Evolutionary conservation across 768 basidiomycete genomes (phyloP), one percentile per base, ranked within the genome.

Genomic region (Lactarius hatsudake): DNA sequence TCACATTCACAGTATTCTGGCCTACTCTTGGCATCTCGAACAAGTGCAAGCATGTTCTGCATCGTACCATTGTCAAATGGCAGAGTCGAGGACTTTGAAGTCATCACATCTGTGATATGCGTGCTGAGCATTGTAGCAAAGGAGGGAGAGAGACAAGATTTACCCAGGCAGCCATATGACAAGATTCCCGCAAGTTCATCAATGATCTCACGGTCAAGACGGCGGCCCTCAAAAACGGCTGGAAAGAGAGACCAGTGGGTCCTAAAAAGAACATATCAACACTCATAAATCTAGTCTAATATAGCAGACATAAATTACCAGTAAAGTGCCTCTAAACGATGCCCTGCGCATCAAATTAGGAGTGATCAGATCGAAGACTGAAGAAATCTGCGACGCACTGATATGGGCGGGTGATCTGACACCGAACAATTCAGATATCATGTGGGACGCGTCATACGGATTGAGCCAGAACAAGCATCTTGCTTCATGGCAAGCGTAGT

Each of bases 391-490:
- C 9, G 17, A 56, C 71, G 56, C 53, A 72, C 71, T 59, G 54
- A 69, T 10, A 67, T 72, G 71, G 9, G 68, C 62, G 12, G 57
- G 59, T 1, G 54, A 55, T 1, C 34, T 64, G 28, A 62, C 71
- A 13, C 69, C 69, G 15, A 17, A 36, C 45, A 64, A 8, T 63
- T 59, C n/a, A 43, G 12, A 74, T 73, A 79, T 63, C 36, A 86
- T 71, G 6, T 74, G 62, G 0, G 67, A 51, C 0, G 80, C 78
- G 0, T 80, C 72, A 64, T 79, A 82, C 0, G 76, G 67, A 45
- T 86, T 80, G 45, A 87, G 62, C 79, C 83, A 88, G 68, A 87
- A 88, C 13, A 87, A 73, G 28, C 76, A 72, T 28, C 82, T 79
- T 0, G 74, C 73, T 7, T 69, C n/a, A 53, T 85, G 84, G 67